A percentile compares a stretch with the other conserved stretches of the same genome.
phyloP scores from a whole-genome alignment of 805 yeast genomes.

The Grigorovia humatica region DNA sequence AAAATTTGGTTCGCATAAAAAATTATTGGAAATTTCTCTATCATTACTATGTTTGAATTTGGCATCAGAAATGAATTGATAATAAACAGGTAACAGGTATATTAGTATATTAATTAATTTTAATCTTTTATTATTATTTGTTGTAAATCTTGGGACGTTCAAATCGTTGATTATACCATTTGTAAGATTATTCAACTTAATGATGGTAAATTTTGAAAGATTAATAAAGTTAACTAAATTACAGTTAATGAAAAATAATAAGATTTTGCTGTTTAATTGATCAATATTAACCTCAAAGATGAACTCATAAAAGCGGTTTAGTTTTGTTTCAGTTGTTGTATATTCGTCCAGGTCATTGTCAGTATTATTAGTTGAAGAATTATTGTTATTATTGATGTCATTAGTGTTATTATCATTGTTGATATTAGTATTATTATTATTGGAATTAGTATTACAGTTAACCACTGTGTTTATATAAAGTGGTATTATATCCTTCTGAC shows the following conservation, averaged over 20 bases:
- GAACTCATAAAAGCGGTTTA: background rate
- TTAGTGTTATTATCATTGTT: too few species aligned
- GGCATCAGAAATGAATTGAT: conserved; percentile 32
- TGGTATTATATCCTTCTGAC: background rate
- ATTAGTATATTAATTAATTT: conserved; percentile 54
- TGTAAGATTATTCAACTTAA: background rate
- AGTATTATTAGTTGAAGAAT: background rate
- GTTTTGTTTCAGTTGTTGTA: background rate
- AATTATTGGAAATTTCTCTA: background rate
- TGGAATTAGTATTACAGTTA: background rate
- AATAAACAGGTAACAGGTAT: conserved; percentile 54
- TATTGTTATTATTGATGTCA: too few species aligned
- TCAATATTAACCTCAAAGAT: background rate
- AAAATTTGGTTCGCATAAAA: background rate
- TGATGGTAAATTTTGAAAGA: conserved; percentile 34
- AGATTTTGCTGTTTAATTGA: background rate
- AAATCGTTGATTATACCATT: background rate
- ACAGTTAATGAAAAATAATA: background rate
- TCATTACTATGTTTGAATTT: background rate
- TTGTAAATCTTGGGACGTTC: background rate
- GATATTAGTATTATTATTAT: background rate
- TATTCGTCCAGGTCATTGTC: background rate
- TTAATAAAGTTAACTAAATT: conserved; percentile 9
- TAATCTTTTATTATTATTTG: background rate
- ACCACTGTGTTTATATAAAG: background rate